Percentiles rank a stretch among this genome's conserved stretches.
phyloP scores from a whole-genome alignment of 306 rosid species.

The Lathyrus sativus region DNA sequence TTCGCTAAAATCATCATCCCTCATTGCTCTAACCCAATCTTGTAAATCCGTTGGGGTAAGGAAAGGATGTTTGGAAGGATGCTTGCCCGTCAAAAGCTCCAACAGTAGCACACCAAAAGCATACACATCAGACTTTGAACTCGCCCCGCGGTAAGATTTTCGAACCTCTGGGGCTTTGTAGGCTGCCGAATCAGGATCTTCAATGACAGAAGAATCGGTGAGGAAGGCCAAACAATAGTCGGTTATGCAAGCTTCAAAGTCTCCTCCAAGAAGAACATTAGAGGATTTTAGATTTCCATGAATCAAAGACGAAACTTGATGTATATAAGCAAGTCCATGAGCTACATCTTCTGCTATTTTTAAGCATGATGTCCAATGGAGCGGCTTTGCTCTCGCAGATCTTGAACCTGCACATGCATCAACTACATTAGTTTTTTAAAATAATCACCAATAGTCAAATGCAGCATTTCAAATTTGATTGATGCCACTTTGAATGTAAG shows the following conservation, averaged over 20 bases:
- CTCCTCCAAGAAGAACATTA: constrained; percentile 82
- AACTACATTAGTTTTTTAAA: constrained; percentile 30
- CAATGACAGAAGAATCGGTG: constrained; percentile 50
- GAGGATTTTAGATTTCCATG: constrained; percentile 88
- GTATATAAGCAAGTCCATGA: constrained; percentile 85
- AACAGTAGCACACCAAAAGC: constrained; percentile 75
- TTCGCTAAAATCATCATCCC: constrained; percentile 70
- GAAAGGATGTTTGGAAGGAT: constrained; percentile 79
- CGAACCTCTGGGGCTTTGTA: constrained; percentile 77
- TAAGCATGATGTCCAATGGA: constrained; percentile 97
- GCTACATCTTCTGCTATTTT: constrained; percentile 96
- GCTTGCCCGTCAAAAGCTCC: constrained; percentile 91
- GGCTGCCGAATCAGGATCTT: constrained; percentile 64
- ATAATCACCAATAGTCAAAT: constrained; percentile 13
- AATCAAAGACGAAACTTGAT: constrained; percentile 64
- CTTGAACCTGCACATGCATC: constrained; percentile 63
- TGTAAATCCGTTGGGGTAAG: constrained; percentile 71
- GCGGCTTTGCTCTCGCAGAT: constrained; percentile 84
- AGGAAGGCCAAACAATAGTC: constrained; percentile 71
- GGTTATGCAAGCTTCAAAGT: constrained; percentile 86
- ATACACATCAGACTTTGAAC: constrained; percentile 72
- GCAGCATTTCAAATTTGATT: neutral
- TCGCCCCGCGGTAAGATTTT: constrained; percentile 54
- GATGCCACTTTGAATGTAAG: no score
- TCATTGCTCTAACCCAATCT: constrained; percentile 81